These are phyloP conservation scores for Russula ochroleuca DNA, from an alignment of 768 basidiomycete species.

Conservation along the genomic window DNA sequence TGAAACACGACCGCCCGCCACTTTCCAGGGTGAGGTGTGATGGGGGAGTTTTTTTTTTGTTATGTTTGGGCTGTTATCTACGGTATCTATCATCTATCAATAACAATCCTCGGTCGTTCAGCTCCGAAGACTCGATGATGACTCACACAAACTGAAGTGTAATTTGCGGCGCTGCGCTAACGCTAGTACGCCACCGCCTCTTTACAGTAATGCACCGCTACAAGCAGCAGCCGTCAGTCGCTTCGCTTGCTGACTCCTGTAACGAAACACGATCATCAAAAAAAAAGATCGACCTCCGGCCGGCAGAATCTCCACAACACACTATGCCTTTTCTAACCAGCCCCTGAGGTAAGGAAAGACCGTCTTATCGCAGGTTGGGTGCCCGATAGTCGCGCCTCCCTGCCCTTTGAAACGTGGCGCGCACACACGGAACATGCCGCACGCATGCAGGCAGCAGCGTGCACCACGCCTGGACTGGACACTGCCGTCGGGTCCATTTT, in stretches of 20 bases:
- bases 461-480: neutral
- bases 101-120: neutral
- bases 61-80: neutral
- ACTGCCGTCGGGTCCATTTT: neutral
- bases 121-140: neutral
- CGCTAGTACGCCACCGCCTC: too few species aligned
- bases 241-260: too few species aligned
- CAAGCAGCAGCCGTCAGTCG: too few species aligned
- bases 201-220: too few species aligned
- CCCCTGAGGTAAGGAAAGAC: constrained; percentile 7
- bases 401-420: constrained; percentile 19
- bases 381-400: constrained; percentile 5
- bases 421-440: neutral
- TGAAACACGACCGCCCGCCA: neutral
- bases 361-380: neutral
- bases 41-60: neutral
- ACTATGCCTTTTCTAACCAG: constrained; percentile 1
- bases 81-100: neutral
- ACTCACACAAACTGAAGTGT: too few species aligned
- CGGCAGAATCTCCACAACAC: neutral
- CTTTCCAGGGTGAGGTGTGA: neutral
- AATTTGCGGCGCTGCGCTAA: too few species aligned
- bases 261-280: neutral
- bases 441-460: constrained; percentile 3
- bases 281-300: constrained; percentile 9